Evolutionary conservation across 2,329 filamentous ascomycete species (phyloP), one percentile per base, ranked within the genome.

Genomic region (Calycina marina): DNA sequence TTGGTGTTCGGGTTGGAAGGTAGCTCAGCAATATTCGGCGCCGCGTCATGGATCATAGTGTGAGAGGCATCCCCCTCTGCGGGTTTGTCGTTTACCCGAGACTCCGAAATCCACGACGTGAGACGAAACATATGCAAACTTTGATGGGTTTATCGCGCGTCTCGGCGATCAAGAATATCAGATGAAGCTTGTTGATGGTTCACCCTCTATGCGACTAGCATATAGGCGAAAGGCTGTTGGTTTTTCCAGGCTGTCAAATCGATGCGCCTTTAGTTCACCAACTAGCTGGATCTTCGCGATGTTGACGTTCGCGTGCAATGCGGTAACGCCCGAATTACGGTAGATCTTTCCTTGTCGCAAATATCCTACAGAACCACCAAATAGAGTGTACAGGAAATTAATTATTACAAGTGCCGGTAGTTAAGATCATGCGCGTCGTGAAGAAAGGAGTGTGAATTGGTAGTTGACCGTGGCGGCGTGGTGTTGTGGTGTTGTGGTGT

Each of bases 51-150:
- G n/a, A n/a, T n/a, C 49, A 53, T 62, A 41, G 58, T 57, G 43
- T 57, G 51, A 40, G 56, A 56, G 43, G 55, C 51, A 44, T 60
- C 55, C 43, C 49, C 50, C 52, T 53, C 39, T 48, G 61, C 51
- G 42, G 58, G 55, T 54, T 60, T 62, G 36, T 72, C 67, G 58
- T 61, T 65, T 62, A 62, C 65, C 63, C 63, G 62, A 42, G 63
- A 57, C 48, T 72, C 70, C 47, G 65, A 62, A 49, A 61, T 59
- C 67, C 69, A 74, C 40, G 47, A 46, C 35, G 41, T 31, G 50
- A 73, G 69, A 45, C 66, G 62, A 56, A 75, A 73, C 69, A 74
- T 74, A 57, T 61, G 60, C 57, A 61, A 57, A 53, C 54, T 53
- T n/a, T n/a, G n/a, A n/a, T n/a, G n/a, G n/a, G n/a, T n/a, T n/a